phyloP scores from a whole-genome alignment of 305 asterid species.

The Fraxinus floribunda region DNA sequence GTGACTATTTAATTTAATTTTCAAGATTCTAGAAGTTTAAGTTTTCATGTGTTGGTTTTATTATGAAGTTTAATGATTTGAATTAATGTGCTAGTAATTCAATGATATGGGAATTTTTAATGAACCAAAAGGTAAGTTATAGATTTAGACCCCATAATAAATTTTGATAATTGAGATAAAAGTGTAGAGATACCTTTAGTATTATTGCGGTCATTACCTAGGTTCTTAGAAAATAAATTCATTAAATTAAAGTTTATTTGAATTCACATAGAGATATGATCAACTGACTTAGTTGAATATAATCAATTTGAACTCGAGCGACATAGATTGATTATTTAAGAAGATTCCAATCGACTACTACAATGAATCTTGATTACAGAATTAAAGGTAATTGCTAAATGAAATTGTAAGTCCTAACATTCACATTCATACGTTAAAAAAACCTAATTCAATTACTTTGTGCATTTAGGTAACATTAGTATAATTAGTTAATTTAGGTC shows the following conservation, averaged over 20 bases:
- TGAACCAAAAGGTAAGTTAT: neutral
- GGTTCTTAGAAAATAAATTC: no score
- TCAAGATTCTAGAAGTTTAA: neutral
- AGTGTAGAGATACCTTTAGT: neutral
- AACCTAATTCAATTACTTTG: neutral
- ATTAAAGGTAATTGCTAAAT: neutral
- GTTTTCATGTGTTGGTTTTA: neutral
- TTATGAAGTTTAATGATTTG: neutral
- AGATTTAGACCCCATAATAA: neutral
- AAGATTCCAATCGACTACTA: no score
- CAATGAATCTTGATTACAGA: no score
- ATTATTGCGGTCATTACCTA: neutral
- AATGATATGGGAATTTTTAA: neutral
- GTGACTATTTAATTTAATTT: neutral
- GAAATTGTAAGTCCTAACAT: no score
- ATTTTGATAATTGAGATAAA: neutral
- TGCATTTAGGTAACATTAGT: neutral
- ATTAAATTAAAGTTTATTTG: no score
- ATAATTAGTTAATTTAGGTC: neutral
- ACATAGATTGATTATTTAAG: no score
- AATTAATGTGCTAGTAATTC: no score
- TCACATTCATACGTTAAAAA: neutral
- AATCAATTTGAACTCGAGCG: no score
- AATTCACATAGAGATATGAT: no score
- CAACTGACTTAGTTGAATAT: no score